Evolutionary conservation across 2,329 filamentous ascomycete genomes (phyloP).

Genomic region (Grosmannia clavigera): DNA sequence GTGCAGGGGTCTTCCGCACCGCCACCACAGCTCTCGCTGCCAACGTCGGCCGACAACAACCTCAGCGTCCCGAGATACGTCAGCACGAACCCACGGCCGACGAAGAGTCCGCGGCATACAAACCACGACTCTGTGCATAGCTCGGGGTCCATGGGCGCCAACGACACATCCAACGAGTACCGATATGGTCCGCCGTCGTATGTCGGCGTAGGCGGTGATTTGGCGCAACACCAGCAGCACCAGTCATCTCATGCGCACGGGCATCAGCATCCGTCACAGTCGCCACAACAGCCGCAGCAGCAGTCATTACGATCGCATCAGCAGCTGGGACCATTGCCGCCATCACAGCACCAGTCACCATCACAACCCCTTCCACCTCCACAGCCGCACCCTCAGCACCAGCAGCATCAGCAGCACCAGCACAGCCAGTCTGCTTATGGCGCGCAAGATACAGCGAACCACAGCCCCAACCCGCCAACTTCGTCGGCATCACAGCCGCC

Average conservation of each 20-base stretch:
- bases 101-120: constrained; percentile 43
- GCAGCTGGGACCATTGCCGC: neutral
- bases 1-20: constrained; percentile 37
- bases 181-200: constrained; percentile 39
- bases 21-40: constrained; percentile 35
- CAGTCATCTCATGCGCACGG: constrained; percentile 1
- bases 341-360: constrained; percentile 8
- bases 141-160: constrained; percentile 30
- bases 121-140: constrained; percentile 43
- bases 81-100: constrained; percentile 39
- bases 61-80: constrained; percentile 46
- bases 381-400: constrained; percentile 4
- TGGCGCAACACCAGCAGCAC: constrained; percentile 20
- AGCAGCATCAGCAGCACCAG: constrained; percentile 5
- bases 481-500: constrained; percentile 14
- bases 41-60: constrained; percentile 25
- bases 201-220: constrained; percentile 22
- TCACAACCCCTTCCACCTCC: constrained; percentile 8
- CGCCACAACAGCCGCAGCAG: constrained; percentile 2
- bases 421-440: constrained; percentile 7
- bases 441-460: constrained; percentile 5
- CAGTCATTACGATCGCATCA: constrained; percentile 5
- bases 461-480: constrained; percentile 10
- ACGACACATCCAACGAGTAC: constrained; percentile 41
- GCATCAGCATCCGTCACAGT: neutral